phyloP scores from a whole-genome alignment of 83 land plant genomes.

The Thuja plicata region DNA sequence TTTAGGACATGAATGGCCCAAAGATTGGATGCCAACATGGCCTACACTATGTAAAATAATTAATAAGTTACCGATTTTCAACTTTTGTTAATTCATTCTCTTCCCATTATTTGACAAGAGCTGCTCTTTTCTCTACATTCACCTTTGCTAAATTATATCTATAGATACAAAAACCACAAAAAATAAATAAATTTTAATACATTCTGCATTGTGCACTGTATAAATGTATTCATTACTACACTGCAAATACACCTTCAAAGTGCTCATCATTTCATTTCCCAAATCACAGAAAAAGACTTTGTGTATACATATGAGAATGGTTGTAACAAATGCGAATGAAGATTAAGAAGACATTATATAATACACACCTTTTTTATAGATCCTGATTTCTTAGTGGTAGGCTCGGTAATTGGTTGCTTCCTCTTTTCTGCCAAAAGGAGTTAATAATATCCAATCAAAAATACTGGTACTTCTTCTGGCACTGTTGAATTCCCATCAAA shows the following conservation, averaged over 20 bases:
- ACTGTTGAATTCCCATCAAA: slow-evolving; percentile 38
- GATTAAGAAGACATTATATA: neutral
- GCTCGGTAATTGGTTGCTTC: neutral
- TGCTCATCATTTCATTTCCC: neutral
- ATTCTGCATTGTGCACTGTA: neutral
- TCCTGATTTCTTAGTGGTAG: neutral
- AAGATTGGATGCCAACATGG: too few relatives aligned
- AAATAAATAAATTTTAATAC: neutral
- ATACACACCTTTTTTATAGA: slow-evolving; percentile 12
- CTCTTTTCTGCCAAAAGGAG: neutral
- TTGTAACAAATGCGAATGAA: neutral
- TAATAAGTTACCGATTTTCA: slow-evolving; percentile 52
- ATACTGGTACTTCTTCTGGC: too few relatives aligned
- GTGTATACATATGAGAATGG: neutral
- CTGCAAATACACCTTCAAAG: neutral
- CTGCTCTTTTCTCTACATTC: slow-evolving; percentile 51
- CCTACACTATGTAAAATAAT: neutral
- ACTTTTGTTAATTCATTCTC: too few relatives aligned
- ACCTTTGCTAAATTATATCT: slow-evolving; percentile 59
- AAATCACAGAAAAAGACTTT: neutral
- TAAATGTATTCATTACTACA: too few relatives aligned
- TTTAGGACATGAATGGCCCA: too few relatives aligned
- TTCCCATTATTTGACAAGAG: slow-evolving; percentile 79
- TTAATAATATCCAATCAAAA: neutral
- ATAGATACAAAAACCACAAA: neutral